These are phyloP conservation scores for Diplocarpon mali DNA, from an alignment of 2,329 filamentous ascomycete genomes.

Conservation along the genomic window DNA sequence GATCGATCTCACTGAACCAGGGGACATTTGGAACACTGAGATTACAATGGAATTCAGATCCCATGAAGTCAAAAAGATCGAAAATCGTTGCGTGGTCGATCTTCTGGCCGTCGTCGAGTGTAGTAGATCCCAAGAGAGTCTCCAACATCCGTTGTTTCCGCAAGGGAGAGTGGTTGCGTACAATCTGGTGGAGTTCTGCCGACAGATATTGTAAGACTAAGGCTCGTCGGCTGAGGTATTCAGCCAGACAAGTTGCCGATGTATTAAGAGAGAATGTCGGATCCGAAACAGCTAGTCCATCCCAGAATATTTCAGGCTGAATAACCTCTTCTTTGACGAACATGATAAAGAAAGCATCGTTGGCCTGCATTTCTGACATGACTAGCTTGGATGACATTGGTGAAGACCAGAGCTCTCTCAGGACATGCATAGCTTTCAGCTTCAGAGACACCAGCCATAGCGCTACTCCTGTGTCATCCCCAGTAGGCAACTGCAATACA, in stretches of 20 bases:
- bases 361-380: slow-evolving; percentile 67
- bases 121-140: slow-evolving; percentile 67
- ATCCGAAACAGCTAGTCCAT: slow-evolving; percentile 48
- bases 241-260: slow-evolving; percentile 27
- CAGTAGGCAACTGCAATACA: slow-evolving; percentile 52
- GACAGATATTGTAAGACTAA: slow-evolving; percentile 76
- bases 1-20: slow-evolving; percentile 55
- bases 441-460: slow-evolving; percentile 61
- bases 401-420: slow-evolving; percentile 76
- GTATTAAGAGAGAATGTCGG: slow-evolving; percentile 55
- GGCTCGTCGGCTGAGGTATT: slow-evolving; percentile 69
- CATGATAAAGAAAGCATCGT: slow-evolving; percentile 70
- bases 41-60: slow-evolving; percentile 41
- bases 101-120: slow-evolving; percentile 53
- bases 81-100: slow-evolving; percentile 67
- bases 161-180: slow-evolving; percentile 58
- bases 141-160: slow-evolving; percentile 58
- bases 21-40: slow-evolving; percentile 41
- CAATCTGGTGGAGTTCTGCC: slow-evolving; percentile 70
- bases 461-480: slow-evolving; percentile 44
- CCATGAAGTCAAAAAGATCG: slow-evolving; percentile 86
- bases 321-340: slow-evolving; percentile 64
- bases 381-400: slow-evolving; percentile 65
- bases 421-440: slow-evolving; percentile 57
- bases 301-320: slow-evolving; percentile 60